Evolutionary conservation across 1,284 basidiomycete species (phyloP), one percentile per base, ranked within the genome.

Genomic region (Phaffia rhodozyma): DNA sequence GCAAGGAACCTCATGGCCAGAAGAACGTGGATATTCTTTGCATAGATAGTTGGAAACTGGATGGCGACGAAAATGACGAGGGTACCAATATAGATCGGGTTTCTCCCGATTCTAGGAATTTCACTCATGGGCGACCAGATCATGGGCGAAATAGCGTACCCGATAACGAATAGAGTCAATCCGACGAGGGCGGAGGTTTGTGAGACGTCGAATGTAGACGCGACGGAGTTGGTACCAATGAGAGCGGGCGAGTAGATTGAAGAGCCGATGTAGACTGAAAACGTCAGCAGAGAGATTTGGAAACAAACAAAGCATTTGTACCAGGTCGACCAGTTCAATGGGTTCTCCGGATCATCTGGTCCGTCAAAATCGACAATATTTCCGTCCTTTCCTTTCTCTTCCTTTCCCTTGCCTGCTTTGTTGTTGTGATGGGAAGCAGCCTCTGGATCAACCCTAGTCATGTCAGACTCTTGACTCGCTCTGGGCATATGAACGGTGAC

Each of bases 291-390:
- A 50, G 56, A 69, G 61, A 72, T 70, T 23, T 55, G 56, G 38
- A 65, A 58, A 1, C 66, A 67, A 4, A 70, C 67, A 51, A 66
- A 70, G 38, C 61, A 68, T 58, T 72, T 72, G 61, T 71, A 69
- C 4, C 30, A 27, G 7, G 64, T 61, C 58, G 52, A 68, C 69
- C 69, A 70, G 71, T 84, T 85, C 72, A 81, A 80, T 0, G 86
- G 85, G 71, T 87, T 86, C 53, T 75, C 74, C 9, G 80, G 80
- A 71, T 86, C 83, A 55, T 83, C 74, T 0, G 80, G 80, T 0
- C 82, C 82, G 58, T 85, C 81, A 83, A 84, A 86, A 60, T 82
- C 80, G 11, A 86, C 80, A 38, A 80, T 70, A 32, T 79, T 71
- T 71, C 72, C 67, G 55, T 67, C 66, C 6, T 65, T 61, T 6